These are phyloP conservation scores for Ogataea saltuana DNA, from an alignment of 805 yeast species.

Conservation along the genomic window DNA sequence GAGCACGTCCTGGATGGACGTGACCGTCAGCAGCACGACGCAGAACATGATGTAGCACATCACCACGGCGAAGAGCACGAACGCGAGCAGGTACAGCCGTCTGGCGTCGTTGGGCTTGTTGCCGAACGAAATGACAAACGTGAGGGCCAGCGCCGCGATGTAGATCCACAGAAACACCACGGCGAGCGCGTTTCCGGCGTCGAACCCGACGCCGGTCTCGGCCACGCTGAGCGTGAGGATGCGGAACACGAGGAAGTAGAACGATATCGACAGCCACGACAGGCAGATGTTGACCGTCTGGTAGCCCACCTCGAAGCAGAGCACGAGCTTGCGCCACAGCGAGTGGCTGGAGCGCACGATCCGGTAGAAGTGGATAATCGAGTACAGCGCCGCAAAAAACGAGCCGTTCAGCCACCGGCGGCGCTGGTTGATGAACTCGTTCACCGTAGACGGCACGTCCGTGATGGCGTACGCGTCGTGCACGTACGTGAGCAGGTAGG, in stretches of 20 bases:
- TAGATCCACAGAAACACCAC: conserved; percentile 86
- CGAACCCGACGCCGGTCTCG: conserved; percentile 43
- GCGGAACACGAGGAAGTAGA: conserved; percentile 85
- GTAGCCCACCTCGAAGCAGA: conserved; percentile 77
- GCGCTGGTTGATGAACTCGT: conserved; percentile 89
- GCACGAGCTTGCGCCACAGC: conserved; percentile 61
- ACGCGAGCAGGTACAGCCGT: conserved; percentile 67
- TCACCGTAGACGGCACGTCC: conserved; percentile 86
- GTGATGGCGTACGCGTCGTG: conserved; percentile 89
- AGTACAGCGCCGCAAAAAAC: conserved; percentile 88
- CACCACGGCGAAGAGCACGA: conserved; percentile 72
- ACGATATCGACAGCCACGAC: conserved; percentile 89
- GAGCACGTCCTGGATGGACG: conserved; percentile 58
- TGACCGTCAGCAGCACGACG: conserved; percentile 66
- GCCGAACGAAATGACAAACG: conserved; percentile 89
- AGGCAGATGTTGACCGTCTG: conserved; percentile 71
- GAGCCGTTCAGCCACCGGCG: conserved; percentile 98
- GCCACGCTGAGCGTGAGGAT: conserved; percentile 78
- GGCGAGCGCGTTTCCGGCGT: conserved; percentile 73
- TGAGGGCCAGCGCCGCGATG: conserved; percentile 69
- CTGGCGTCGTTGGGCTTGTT: conserved; percentile 90
- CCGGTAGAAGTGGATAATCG: conserved; percentile 71
- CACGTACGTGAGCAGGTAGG: conserved; percentile 81
- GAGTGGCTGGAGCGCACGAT: conserved; percentile 76
- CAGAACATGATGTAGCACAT: conserved; percentile 81